Evolutionary conservation across 768 basidiomycete species (phyloP), one percentile per base, ranked within the genome.

Genomic region (Coprinopsis cinerea): DNA sequence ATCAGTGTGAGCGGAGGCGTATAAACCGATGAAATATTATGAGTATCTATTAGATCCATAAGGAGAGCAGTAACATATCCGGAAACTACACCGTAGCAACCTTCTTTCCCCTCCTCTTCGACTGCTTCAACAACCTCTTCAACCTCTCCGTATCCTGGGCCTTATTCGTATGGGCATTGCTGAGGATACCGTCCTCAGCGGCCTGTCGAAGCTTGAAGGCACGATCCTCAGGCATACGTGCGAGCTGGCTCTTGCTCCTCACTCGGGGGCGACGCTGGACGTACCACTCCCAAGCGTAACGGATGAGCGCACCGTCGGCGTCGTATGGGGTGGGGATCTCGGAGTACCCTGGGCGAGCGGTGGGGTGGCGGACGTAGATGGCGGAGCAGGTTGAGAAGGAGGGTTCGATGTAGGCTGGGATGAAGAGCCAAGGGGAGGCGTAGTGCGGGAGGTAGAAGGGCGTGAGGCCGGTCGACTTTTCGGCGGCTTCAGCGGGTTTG

Each of bases 221-320:
- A 55, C 88, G 73, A 60, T 87, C 84, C 62, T 83, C 79, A 3
- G 87, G 87, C 74, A 78, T 75, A 48, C 81, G 69, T 39, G 76
- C 72, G 49, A 82, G 61, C 67, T 85, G 81, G 39, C 66, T 70
- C 68, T 78, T 76, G 55, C 83, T 82, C 57, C 88, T 71, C 51
- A 85, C 74, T 55, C 85, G 68, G 2, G 87, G 80, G 23, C 88
- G 75, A 44, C 79, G 72, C 64, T 82, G 74, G 53, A 82, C 76
- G 60, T 92, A 96, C 90, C 91, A 97, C 67, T 95, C 95, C 96
- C 96, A 99, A 2, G 91, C 86, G 51, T 91, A 78, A 50, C 91
- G 83, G 53, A 98, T 78, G 11, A 96, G 75, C 55, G 94, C 89
- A 15, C 96, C 96, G 59, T 96, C 94, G 0, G 96, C 93, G 54